Conservation (phyloP, 2,329 filamentous ascomycete species). For the Alternaria rosae region DNA sequence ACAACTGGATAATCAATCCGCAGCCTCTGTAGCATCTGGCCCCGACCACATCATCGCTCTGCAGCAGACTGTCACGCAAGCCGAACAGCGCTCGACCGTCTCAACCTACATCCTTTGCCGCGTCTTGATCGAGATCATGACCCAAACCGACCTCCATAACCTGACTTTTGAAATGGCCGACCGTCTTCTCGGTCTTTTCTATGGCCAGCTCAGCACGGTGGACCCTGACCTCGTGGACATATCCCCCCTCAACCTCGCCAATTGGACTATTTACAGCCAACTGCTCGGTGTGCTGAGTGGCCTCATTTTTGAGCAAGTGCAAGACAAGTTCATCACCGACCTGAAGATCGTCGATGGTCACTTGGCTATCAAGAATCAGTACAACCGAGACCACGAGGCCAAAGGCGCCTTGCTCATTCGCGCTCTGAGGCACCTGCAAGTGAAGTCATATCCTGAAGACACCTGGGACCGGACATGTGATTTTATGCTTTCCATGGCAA, state of each 20-base stretch:
- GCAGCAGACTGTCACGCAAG: constrained; percentile 77
- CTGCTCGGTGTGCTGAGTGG: constrained; percentile 96
- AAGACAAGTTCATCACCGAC: constrained; percentile 81
- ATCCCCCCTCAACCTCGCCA: constrained; percentile 85
- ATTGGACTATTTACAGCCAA: constrained; percentile 94
- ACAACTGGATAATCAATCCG: constrained; percentile 32
- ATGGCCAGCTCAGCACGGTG: constrained; percentile 88
- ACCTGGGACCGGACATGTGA: constrained; percentile 88
- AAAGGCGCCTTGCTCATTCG: constrained; percentile 87
- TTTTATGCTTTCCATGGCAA: constrained; percentile 82
- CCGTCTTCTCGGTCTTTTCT: constrained; percentile 93
- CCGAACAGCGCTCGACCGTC: constrained; percentile 88
- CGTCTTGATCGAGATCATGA: constrained; percentile 91
- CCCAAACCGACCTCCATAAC: constrained; percentile 81
- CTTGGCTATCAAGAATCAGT: constrained; percentile 72
- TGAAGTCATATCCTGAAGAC: constrained; percentile 76
- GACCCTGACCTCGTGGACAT: constrained; percentile 80
- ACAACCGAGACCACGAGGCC: constrained; percentile 74
- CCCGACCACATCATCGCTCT: constrained; percentile 51
- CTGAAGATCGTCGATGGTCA: constrained; percentile 81
- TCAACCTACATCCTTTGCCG: constrained; percentile 96
- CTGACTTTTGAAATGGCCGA: constrained; percentile 93
- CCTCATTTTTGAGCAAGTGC: constrained; percentile 85
- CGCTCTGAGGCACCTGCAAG: constrained; percentile 87
- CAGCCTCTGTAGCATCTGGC: constrained; percentile 34